A percentile compares a stretch with the other conserved stretches of the same genome.
Conservation (phyloP, 352 stramenopile genomes). For the Thraustochytrium sp. region DNA sequence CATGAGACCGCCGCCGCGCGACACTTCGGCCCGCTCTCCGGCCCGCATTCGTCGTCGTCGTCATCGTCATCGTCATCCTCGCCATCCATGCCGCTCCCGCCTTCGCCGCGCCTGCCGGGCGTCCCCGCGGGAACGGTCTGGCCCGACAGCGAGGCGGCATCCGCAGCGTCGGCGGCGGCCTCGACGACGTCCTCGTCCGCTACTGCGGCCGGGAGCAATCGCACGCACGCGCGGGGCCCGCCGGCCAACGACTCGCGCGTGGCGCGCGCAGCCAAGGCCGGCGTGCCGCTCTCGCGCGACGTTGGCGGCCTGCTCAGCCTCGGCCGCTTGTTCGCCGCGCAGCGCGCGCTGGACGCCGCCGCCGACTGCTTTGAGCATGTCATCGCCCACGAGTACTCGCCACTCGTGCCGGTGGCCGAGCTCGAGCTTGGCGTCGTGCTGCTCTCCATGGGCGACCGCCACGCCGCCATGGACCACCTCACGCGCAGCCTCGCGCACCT, state of each 20-base stretch:
- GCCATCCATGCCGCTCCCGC: too few relatives aligned
- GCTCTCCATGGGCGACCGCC: background rate
- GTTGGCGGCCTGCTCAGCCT: slow-evolving; percentile 2
- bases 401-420: background rate
- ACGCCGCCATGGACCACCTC: background rate
- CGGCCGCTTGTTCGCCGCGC: background rate
- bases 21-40: background rate
- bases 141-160: too few relatives aligned
- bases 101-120: too few relatives aligned
- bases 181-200: too few relatives aligned
- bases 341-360: background rate
- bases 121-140: too few relatives aligned
- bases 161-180: too few relatives aligned
- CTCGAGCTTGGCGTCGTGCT: background rate
- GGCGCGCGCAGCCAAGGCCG: background rate
- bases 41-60: background rate
- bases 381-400: background rate
- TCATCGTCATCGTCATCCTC: too few relatives aligned
- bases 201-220: too few relatives aligned
- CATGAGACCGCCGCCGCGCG: background rate
- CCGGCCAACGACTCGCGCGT: background rate
- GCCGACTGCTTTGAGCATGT: slow-evolving; percentile 39
- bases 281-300: background rate
- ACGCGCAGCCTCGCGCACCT: background rate
- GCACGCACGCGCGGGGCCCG: background rate